Conservation (phyloP, 208 protist genomes). For the Trypanosoma congolense region DNA sequence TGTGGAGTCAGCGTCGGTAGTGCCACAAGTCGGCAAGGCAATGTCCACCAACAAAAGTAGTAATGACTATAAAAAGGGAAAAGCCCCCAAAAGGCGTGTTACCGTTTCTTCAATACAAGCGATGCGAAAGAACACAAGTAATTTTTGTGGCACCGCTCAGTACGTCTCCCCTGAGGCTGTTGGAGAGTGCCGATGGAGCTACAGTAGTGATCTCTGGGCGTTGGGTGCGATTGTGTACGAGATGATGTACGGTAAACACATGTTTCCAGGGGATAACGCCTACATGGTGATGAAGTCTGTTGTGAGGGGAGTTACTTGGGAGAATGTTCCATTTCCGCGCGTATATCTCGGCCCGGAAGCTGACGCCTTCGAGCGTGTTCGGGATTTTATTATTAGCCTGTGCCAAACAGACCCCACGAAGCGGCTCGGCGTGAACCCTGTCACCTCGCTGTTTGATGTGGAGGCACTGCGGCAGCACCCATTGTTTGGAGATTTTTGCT, state of each 20-base stretch:
- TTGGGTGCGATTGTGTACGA: conserved; percentile 93
- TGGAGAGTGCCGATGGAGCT: conserved; percentile 88
- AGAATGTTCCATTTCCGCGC: conserved; percentile 37
- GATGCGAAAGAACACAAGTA: conserved; percentile 69
- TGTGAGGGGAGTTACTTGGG: conserved; percentile 25
- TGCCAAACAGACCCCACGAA: conserved; percentile 54
- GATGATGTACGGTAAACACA: conserved; percentile 77
- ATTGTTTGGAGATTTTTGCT: conserved; percentile 72
- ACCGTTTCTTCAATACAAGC: conserved; percentile 79
- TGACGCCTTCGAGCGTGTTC: conserved; percentile 45
- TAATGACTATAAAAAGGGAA: conserved; percentile 4
- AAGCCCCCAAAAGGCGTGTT: conserved; percentile 31
- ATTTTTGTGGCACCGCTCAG: conserved; percentile 91
- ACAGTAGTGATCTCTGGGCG: conserved; percentile 92
- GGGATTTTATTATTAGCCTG: conserved; percentile 62
- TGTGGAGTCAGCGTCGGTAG: conserved; percentile 20
- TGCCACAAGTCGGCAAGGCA: conserved; percentile 49
- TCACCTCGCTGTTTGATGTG: conserved; percentile 48
- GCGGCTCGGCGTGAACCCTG: conserved; percentile 63
- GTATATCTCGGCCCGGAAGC: conserved; percentile 36
- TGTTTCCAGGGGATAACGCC: conserved; percentile 66
- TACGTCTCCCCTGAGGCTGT: conserved; percentile 95
- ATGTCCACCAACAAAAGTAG: conserved; percentile 24
- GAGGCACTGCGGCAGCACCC: conserved; percentile 53
- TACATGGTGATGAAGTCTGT: conserved; percentile 78